Conservation (phyloP, 108 stramenopile species). For the Asterionellopsis glacialis region DNA sequence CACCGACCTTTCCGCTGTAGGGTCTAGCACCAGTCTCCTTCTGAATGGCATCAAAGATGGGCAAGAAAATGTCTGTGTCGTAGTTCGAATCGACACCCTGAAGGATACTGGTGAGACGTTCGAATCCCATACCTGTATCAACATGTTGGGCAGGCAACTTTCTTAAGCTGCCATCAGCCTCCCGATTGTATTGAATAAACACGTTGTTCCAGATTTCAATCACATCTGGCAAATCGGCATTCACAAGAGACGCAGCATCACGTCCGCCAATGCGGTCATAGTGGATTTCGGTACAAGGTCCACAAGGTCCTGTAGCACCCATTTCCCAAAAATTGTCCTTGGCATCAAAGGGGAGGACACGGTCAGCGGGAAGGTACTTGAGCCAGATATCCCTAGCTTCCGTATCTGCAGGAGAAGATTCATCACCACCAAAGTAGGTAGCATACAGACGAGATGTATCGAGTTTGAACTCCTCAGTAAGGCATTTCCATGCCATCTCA, state of each 20-base stretch:
- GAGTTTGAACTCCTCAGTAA: conserved; percentile 88
- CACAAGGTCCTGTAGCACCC: conserved; percentile 99
- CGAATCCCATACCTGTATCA: conserved; percentile 99
- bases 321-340: conserved; percentile 99
- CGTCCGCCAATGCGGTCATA: conserved; percentile 98
- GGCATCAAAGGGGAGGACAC: conserved; percentile 94
- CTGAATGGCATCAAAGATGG: conserved; percentile 92
- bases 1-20: conserved; percentile 91
- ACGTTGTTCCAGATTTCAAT: conserved; percentile 99
- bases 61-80: conserved; percentile 98
- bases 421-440: conserved; percentile 98
- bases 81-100: conserved; percentile 96
- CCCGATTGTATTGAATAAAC: conserved; percentile 99
- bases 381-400: conserved; percentile 94
- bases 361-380: conserved; percentile 81
- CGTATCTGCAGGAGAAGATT: conserved; percentile 74
- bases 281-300: conserved; percentile 98
- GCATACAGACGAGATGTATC: conserved; percentile 88
- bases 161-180: conserved; percentile 80
- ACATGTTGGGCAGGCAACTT: conserved; percentile 94
- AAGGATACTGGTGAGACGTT: conserved; percentile 92
- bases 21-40: conserved; percentile 76
- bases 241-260: conserved; percentile 93
- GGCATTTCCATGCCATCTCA: conserved; percentile 93
- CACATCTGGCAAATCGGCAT: conserved; percentile 94